Evolutionary conservation across 2,329 filamentous ascomycete species (phyloP).

Genomic region (Acarospora socialis): DNA sequence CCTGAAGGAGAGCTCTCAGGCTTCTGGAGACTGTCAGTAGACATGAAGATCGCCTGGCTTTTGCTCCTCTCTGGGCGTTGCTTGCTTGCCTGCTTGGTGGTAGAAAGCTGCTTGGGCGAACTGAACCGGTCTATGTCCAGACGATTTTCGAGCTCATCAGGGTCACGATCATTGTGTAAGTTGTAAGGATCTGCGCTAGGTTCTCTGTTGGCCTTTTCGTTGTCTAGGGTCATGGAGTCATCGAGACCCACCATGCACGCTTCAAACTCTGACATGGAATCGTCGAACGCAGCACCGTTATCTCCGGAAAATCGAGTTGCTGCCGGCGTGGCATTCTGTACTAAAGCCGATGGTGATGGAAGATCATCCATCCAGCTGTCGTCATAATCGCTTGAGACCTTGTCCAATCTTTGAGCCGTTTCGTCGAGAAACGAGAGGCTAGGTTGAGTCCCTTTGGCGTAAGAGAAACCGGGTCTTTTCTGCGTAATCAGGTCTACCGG

Average conservation of each 20-base stretch:
- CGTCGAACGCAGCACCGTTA: conserved; percentile 2
- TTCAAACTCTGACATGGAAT: conserved; percentile 14
- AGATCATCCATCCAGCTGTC: conserved; percentile 23
- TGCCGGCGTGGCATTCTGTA: conserved; percentile 9
- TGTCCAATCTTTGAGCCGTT: conserved; percentile 5
- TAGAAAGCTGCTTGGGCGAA: neutral
- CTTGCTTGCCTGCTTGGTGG: neutral
- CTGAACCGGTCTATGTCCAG: neutral
- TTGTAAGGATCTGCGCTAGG: conserved; percentile 16
- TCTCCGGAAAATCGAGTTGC: conserved; percentile 1
- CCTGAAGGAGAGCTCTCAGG: too few relatives aligned
- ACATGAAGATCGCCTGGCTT: neutral
- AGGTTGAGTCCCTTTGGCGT: conserved; percentile 14
- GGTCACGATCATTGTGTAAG: conserved; percentile 5
- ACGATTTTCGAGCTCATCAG: neutral
- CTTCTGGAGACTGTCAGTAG: too few relatives aligned
- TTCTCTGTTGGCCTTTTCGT: conserved; percentile 15
- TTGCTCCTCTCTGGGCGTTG: neutral
- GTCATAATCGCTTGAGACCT: conserved; percentile 22
- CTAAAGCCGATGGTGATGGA: conserved; percentile 23
- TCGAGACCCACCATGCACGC: conserved; percentile 16
- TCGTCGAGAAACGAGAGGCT: conserved; percentile 14
- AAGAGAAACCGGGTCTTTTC: conserved; percentile 17
- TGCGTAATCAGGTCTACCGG: conserved; percentile 14
- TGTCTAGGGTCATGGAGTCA: conserved; percentile 13